Evolutionary conservation across 139 green algal species (phyloP), one percentile per base, ranked within the genome.

Genomic region (Coelastrella sp.): DNA sequence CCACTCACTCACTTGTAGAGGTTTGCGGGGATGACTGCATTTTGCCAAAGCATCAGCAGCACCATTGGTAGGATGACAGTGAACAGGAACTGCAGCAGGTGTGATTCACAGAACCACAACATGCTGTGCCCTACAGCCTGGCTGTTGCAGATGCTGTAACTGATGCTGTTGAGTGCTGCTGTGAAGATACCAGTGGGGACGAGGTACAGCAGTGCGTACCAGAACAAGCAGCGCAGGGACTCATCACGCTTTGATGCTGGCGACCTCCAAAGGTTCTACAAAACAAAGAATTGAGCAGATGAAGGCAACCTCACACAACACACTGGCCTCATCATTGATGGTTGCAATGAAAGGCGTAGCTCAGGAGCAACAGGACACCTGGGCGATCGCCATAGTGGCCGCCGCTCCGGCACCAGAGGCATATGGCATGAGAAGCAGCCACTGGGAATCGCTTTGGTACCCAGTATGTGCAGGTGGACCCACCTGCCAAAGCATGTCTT

Each of bases 401-500:
- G 35, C 35, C 3, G 35, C 35, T 49, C 35, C 1, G 35, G 35
- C 35, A 49, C 35, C 35, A 49, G 35, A 49, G 35, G 35, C 35
- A 49, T 49, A 3, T 49, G 35, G 35, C 35, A 49, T 49, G 35
- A 49, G 35, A 49, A 49, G 35, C 1, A 49, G 35, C 35, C 35
- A 49, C 35, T 49, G 35, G 35, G 35, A 49, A 49, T 1, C 3
- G 35, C 35, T 49, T 5, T 49, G 35, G 3, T 49, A 49, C 35
- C 35, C 35, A 49, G 35, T 3, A 49, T 49, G 35, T 49, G 12
- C 63, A 70, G 12, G 63, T 70, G 63, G 12, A 49, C 58, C 0
- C 58, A 90, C 89, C 87, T 86, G 87, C 92, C 92, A 94, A 49
- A 92, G 90, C 27, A 94, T 82, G 22, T 94, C 92, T 82, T 94